A percentile compares a stretch with the other conserved stretches of the same genome.
phyloP scores from a whole-genome alignment of 1,139 yeast species.

The Blastobotrys arbuscula region DNA sequence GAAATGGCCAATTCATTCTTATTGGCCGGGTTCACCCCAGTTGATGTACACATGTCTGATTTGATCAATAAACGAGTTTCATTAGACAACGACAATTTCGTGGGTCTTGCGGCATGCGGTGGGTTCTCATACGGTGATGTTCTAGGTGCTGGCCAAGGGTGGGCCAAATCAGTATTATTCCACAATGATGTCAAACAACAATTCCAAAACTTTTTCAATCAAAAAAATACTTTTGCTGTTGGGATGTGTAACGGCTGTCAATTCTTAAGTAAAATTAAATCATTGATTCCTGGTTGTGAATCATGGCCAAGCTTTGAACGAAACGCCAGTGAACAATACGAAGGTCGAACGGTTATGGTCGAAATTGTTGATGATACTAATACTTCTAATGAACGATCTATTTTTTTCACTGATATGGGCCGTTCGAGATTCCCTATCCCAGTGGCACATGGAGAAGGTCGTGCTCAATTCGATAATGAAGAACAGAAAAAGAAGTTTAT shows the following conservation, averaged over 20 bases:
- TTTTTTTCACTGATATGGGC: constrained; percentile 85
- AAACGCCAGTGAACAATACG: constrained; percentile 90
- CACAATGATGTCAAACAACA: constrained; percentile 71
- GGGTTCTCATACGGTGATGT: constrained; percentile 99
- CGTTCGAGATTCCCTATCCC: constrained; percentile 93
- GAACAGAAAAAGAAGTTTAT: constrained; percentile 43
- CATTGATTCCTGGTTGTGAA: constrained; percentile 89
- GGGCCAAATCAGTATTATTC: constrained; percentile 97
- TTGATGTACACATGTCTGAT: constrained; percentile 97
- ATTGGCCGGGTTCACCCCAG: constrained; percentile 88
- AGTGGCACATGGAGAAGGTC: constrained; percentile 99
- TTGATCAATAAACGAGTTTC: constrained; percentile 65
- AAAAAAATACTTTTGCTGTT: constrained; percentile 92
- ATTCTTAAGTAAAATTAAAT: constrained; percentile 81
- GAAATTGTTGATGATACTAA: constrained; percentile 55
- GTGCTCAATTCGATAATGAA: constrained; percentile 59
- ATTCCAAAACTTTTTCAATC: constrained; percentile 75
- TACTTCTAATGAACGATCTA: constrained; percentile 42
- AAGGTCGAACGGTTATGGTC: constrained; percentile 90
- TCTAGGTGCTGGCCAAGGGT: constrained; percentile 97
- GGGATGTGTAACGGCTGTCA: constrained; percentile 99
- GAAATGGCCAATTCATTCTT: constrained; percentile 98
- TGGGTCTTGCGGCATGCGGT: constrained; percentile 98
- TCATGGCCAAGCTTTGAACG: constrained; percentile 97
- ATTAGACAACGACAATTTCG: constrained; percentile 59